Percentiles rank a stretch among this genome's conserved stretches.
Evolutionary conservation across 2,329 filamentous ascomycete species (phyloP).

Genomic region (Boeremia exigua): DNA sequence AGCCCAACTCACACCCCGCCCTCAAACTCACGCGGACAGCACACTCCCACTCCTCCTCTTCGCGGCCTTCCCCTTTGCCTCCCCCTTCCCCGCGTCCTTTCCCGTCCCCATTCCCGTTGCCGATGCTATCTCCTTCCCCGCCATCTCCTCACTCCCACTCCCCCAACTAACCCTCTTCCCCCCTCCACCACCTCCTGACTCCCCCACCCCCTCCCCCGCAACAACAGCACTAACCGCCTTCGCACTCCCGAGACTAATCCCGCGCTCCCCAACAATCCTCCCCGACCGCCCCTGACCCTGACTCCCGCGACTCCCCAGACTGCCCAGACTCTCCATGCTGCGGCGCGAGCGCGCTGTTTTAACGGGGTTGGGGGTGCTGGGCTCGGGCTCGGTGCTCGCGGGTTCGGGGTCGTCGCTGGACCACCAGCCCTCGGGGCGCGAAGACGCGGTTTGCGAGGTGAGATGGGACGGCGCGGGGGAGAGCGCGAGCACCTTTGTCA

Average conservation of each 20-base stretch:
- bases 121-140: constrained; percentile 9
- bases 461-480: constrained; percentile 26
- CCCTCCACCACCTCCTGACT: constrained; percentile 13
- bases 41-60: constrained; percentile 16
- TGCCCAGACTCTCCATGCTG: constrained; percentile 40
- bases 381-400: constrained; percentile 39
- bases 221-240: constrained; percentile 42
- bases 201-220: constrained; percentile 33
- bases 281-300: too few relatives aligned
- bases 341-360: constrained; percentile 1
- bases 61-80: constrained; percentile 6
- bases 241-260: constrained; percentile 42
- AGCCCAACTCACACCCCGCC: too few relatives aligned
- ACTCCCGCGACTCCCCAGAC: too few relatives aligned
- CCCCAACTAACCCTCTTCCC: neutral
- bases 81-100: constrained; percentile 1
- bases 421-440: constrained; percentile 49
- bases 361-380: constrained; percentile 25
- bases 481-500: constrained; percentile 15
- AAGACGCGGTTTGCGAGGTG: constrained; percentile 35
- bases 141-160: constrained; percentile 17
- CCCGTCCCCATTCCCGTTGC: constrained; percentile 1
- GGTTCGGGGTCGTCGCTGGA: constrained; percentile 48
- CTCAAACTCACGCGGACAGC: too few relatives aligned
- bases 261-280: too few relatives aligned